These are phyloP conservation scores for Butyriboletus appendiculatus DNA, from an alignment of 1,284 basidiomycete genomes.

Conservation along the genomic window DNA sequence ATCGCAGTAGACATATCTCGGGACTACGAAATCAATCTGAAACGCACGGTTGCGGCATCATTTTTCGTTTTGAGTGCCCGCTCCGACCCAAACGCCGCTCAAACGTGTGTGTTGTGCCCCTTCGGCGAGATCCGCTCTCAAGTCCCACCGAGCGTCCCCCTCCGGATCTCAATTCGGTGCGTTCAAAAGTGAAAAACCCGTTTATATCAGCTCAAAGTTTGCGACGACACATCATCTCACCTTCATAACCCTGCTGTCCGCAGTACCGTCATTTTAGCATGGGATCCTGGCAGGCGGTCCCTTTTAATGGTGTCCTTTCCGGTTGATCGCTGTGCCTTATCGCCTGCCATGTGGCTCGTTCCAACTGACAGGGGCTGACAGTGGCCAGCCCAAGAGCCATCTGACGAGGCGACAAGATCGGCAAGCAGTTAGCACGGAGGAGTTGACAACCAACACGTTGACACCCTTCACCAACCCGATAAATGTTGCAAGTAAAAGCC, in stretches of 20 bases:
- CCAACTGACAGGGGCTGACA: constrained; percentile 17
- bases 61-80: neutral
- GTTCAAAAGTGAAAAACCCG: constrained; percentile 22
- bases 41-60: constrained; percentile 14
- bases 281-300: constrained; percentile 6
- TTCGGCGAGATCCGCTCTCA: constrained; percentile 33
- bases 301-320: constrained; percentile 13
- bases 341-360: constrained; percentile 14
- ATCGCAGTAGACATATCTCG: constrained; percentile 12
- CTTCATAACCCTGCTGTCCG: constrained; percentile 21
- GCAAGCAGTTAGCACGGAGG: constrained; percentile 4
- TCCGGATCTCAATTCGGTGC: constrained; percentile 31
- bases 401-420: constrained; percentile 8
- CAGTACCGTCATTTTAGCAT: constrained; percentile 11
- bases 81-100: constrained; percentile 24
- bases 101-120: constrained; percentile 4
- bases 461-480: constrained; percentile 8
- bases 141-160: constrained; percentile 13
- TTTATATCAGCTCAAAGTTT: constrained; percentile 19
- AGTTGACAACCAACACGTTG: constrained; percentile 5
- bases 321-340: constrained; percentile 22
- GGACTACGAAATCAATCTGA: constrained; percentile 7
- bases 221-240: constrained; percentile 21
- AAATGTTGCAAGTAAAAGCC: constrained; percentile 6
- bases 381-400: neutral